Conservation (phyloP, 2,329 filamentous ascomycete genomes). For the Pyricularia pennisetigena region DNA sequence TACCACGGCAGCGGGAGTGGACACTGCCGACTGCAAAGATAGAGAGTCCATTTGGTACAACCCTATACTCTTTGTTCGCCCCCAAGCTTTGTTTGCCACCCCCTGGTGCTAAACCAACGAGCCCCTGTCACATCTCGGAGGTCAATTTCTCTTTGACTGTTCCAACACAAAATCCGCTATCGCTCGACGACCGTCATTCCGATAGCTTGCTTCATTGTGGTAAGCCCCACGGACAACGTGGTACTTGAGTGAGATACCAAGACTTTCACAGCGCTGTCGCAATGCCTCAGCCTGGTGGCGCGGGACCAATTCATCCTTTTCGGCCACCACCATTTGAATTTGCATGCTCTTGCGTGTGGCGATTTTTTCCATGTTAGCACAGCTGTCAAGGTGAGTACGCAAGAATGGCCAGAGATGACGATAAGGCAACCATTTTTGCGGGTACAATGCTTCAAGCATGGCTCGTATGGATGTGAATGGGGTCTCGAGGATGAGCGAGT, state of each 20-base stretch:
- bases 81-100: not conserved
- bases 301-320: constrained; percentile 49
- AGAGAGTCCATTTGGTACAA: not conserved
- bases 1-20: not conserved
- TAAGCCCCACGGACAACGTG: constrained; percentile 36
- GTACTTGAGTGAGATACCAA: constrained; percentile 35
- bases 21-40: not conserved
- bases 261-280: constrained; percentile 33
- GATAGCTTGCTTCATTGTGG: constrained; percentile 46
- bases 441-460: constrained; percentile 65
- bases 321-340: constrained; percentile 44
- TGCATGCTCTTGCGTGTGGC: constrained; percentile 21
- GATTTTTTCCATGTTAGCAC: constrained; percentile 36
- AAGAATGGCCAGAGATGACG: constrained; percentile 65
- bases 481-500: constrained; percentile 60
- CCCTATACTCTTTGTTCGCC: not conserved
- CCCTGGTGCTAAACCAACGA: not conserved
- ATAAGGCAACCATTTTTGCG: constrained; percentile 73
- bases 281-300: constrained; percentile 36
- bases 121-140: not conserved
- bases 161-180: constrained; percentile 33
- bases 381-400: constrained; percentile 50
- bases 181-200: constrained; percentile 30
- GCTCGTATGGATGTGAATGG: constrained; percentile 61
- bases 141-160: not conserved